These are phyloP conservation scores for Pseudognaphalium luteoalbum DNA, from an alignment of 129 eudicot species.

Conservation along the genomic window DNA sequence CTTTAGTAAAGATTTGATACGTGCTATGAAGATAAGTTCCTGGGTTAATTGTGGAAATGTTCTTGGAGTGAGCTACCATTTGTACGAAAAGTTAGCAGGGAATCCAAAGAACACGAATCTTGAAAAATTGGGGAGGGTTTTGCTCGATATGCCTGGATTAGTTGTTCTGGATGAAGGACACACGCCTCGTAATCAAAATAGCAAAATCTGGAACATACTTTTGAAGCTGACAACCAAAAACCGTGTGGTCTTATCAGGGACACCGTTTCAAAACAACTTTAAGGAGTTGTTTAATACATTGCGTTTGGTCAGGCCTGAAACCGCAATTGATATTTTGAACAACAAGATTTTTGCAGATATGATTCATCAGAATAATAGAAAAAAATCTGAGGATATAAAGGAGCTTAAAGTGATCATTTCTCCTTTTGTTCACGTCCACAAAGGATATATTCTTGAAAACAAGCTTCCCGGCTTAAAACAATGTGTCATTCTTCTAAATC, in stretches of 20 bases:
- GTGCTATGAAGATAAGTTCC: slow-evolving; percentile 43
- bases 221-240: slow-evolving; percentile 47
- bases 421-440: slow-evolving; percentile 61
- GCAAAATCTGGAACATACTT: slow-evolving; percentile 48
- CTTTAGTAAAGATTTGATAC: slow-evolving; percentile 21
- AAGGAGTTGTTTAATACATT: slow-evolving; percentile 58
- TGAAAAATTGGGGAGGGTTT: slow-evolving; percentile 25
- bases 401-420: slow-evolving; percentile 46
- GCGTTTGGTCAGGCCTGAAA: slow-evolving; percentile 47
- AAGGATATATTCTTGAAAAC: slow-evolving; percentile 45
- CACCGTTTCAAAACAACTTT: slow-evolving; percentile 77
- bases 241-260: slow-evolving; percentile 66
- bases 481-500: slow-evolving; percentile 41
- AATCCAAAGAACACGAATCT: slow-evolving; percentile 10
- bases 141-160: slow-evolving; percentile 54
- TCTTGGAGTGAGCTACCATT: slow-evolving; percentile 59
- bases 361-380: slow-evolving; percentile 9
- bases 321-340: slow-evolving; percentile 24
- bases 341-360: slow-evolving; percentile 32
- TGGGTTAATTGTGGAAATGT: slow-evolving; percentile 55
- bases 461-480: slow-evolving; percentile 52
- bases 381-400: slow-evolving; percentile 23
- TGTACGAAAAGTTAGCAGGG: slow-evolving; percentile 42
- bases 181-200: slow-evolving; percentile 58
- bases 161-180: slow-evolving; percentile 90